These are phyloP conservation scores for Mucor mucedo DNA, from an alignment of 371 early-diverging fungal genomes.

Conservation along the genomic window DNA sequence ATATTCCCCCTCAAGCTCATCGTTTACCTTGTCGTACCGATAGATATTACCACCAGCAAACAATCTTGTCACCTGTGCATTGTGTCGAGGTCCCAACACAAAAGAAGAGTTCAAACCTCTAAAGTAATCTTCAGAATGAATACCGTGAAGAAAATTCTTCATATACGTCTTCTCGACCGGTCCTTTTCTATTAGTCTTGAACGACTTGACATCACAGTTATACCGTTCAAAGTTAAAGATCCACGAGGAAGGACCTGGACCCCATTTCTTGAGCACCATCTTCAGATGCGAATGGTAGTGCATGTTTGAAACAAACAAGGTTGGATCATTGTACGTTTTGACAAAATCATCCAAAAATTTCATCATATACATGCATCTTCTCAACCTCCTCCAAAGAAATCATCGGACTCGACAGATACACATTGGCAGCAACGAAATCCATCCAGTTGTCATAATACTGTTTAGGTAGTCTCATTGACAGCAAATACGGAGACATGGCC, in stretches of 20 bases:
- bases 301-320: background rate
- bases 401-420: background rate
- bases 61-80: too few species aligned
- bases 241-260: background rate
- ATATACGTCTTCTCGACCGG: background rate
- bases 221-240: background rate
- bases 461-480: background rate
- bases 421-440: background rate
- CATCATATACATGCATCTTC: background rate
- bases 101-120: too few species aligned
- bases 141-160: too few species aligned
- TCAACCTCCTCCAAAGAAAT: background rate
- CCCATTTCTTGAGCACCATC: background rate
- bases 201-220: background rate
- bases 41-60: too few species aligned
- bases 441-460: background rate
- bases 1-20: too few species aligned
- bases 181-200: background rate
- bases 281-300: background rate
- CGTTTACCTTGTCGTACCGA: too few species aligned
- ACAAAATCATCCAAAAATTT: background rate
- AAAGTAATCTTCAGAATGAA: too few species aligned
- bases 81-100: too few species aligned
- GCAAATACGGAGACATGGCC: background rate
- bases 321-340: background rate